A percentile compares a stretch with the other conserved stretches of the same genome.
phyloP scores from a whole-genome alignment of 495 filamentous ascomycete genomes.

The Extremus antarcticus region DNA sequence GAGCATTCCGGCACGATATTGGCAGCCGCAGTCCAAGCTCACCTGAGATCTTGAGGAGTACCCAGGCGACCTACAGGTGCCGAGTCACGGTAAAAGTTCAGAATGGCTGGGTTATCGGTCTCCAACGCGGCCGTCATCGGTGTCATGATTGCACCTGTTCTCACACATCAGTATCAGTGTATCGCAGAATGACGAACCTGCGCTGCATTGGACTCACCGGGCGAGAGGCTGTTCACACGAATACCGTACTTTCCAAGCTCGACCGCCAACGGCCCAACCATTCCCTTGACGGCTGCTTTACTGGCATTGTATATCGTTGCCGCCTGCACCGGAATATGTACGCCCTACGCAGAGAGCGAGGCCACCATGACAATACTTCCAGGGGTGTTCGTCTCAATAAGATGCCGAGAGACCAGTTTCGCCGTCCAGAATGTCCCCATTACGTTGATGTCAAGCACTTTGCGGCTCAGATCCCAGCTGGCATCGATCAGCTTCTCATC shows the following conservation, averaged over 20 bases:
- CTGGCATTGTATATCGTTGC: background rate
- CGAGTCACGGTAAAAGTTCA: too few relatives aligned
- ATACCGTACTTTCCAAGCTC: background rate
- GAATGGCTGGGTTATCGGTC: too few relatives aligned
- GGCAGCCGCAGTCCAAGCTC: too few relatives aligned
- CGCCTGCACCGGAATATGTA: background rate
- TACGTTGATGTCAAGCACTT: slow-evolving; percentile 16
- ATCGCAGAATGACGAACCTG: too few relatives aligned
- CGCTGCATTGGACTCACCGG: too few relatives aligned
- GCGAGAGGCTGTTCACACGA: slow-evolving; percentile 4
- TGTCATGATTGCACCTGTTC: too few relatives aligned
- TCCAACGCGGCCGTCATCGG: too few relatives aligned
- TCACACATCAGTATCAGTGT: too few relatives aligned
- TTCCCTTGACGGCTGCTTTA: background rate
- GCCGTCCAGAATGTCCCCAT: slow-evolving; percentile 17
- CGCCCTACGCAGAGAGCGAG: background rate
- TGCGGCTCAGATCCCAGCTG: slow-evolving; percentile 5
- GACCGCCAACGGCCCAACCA: background rate
- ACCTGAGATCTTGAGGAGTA: too few relatives aligned
- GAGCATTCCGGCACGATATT: background rate
- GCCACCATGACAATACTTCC: slow-evolving; percentile 3
- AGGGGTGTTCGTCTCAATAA: background rate
- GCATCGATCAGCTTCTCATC: slow-evolving; percentile 19
- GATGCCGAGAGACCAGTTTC: slow-evolving; percentile 16
- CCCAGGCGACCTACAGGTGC: too few relatives aligned